Base-by-base conservation (phyloP, 306 rosid species). In the Betula pendula region DNA sequence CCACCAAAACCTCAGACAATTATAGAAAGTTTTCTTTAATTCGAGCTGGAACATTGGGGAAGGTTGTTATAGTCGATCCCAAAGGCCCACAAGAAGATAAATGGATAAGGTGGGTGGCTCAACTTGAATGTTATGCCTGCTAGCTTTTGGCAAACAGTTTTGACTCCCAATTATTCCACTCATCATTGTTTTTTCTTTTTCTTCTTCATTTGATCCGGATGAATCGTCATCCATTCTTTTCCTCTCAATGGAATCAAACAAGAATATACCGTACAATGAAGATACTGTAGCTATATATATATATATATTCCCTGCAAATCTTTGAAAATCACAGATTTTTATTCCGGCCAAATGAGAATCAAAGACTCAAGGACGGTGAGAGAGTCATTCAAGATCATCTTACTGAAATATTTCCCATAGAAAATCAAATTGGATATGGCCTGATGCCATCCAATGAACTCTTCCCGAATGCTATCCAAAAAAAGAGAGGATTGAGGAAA, bases 221-320 rank as follows among this genome's bases (percentile, higher is more conserved):
- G 51, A n/a, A 22, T 56, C n/a, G 7, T 13, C 50, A 1, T 20
- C 73, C 19, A 10, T 33, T 16, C 3, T n/a, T 33, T 60, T 60
- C 60, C 49, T 58, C 50, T 6, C 29, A 7, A 24, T 35, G 75
- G 31, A 51, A 15, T 48, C 40, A 68, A 40, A 48, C 20, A n/a
- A 29, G 48, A 79, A 65, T 42, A n/a, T n/a, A n/a, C 59, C 53
- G 35, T n/a, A 47, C 5, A 75, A 20, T 15, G 38, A 4, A 75
- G 48, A 63, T 69, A 43, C 59, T 38, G 71, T 19, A 27, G 47
- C 56, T 62, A 65, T 66, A 73, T 65, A n/a, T n/a, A n/a, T n/a
- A n/a, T n/a, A n/a, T n/a, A n/a, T n/a, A n/a, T n/a, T 82, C 68
- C 58, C 12, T 17, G 22, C 81, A 78, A 84, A 84, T 86, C 85